phyloP scores from a whole-genome alignment of 306 rosid species.

The Dalbergia oliveri region DNA sequence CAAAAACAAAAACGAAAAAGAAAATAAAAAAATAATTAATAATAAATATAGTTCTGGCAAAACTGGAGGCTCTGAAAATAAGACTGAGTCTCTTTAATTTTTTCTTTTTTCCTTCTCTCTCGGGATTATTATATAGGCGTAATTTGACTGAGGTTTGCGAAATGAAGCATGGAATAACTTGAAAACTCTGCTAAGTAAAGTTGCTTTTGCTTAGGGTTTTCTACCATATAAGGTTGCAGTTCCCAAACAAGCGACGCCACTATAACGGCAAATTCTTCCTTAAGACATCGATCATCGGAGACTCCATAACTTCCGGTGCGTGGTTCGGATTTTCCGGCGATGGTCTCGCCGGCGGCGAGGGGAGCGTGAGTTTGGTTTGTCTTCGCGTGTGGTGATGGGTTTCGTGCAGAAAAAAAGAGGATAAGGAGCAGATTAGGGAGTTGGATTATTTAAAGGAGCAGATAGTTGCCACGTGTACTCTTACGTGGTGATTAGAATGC shows the following conservation, averaged over 20 bases:
- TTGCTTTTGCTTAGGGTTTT: slow-evolving; percentile 77
- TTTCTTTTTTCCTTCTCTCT: not conserved
- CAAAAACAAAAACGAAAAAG: not conserved
- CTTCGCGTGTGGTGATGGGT: slow-evolving; percentile 27
- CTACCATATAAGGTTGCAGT: slow-evolving; percentile 39
- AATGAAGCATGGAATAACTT: slow-evolving; percentile 77
- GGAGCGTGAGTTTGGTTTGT: not conserved
- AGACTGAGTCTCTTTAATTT: not conserved
- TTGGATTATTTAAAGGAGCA: slow-evolving; percentile 39
- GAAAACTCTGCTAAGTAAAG: slow-evolving; percentile 71
- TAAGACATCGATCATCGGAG: slow-evolving; percentile 22
- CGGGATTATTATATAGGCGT: slow-evolving; percentile 48
- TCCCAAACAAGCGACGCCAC: slow-evolving; percentile 48
- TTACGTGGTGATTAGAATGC: slow-evolving; percentile 50
- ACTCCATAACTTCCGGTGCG: slow-evolving; percentile 45
- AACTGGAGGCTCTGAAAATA: slow-evolving; percentile 45
- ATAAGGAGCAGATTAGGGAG: slow-evolving; percentile 31
- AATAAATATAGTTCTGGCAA: slow-evolving; percentile 31
- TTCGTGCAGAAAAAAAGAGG: slow-evolving; percentile 13
- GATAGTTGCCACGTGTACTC: slow-evolving; percentile 48
- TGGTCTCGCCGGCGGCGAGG: slow-evolving; percentile 1
- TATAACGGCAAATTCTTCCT: slow-evolving; percentile 32
- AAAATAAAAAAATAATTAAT: slow-evolving; percentile 1
- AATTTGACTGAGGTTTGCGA: slow-evolving; percentile 40
- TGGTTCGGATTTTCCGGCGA: slow-evolving; percentile 22